Evolutionary conservation across 2,329 filamentous ascomycete species (phyloP).

Genomic region (Xylaria sp.): DNA sequence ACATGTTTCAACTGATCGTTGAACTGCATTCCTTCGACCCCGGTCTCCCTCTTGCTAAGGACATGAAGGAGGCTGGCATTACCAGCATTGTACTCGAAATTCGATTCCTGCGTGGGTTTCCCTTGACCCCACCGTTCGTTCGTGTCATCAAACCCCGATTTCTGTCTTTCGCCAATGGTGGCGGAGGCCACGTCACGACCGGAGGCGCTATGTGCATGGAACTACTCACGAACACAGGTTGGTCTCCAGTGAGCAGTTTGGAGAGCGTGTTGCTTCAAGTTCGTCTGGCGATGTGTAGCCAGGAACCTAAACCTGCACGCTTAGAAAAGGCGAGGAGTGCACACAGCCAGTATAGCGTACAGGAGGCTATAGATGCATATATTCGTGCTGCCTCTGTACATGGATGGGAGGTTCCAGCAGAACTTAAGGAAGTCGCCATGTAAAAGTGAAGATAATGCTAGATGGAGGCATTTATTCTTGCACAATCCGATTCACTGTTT

Average conservation of each 20-base stretch:
- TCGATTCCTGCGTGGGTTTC: constrained; percentile 80
- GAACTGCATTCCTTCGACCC: constrained; percentile 85
- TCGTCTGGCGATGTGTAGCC: constrained; percentile 75
- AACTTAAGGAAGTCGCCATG: constrained; percentile 57
- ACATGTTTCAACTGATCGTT: constrained; percentile 91
- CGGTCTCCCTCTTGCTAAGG: constrained; percentile 73
- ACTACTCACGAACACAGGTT: constrained; percentile 83
- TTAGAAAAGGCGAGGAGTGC: constrained; percentile 55
- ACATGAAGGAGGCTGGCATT: constrained; percentile 72
- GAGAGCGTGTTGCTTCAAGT: constrained; percentile 86
- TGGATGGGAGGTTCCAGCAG: constrained; percentile 76
- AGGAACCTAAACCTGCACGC: constrained; percentile 77
- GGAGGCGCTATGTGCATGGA: constrained; percentile 89
- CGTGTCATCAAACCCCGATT: constrained; percentile 85
- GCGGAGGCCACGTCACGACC: constrained; percentile 85
- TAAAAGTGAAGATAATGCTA: neutral
- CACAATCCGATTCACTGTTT: neutral
- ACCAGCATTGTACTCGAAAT: constrained; percentile 82
- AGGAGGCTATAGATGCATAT: constrained; percentile 80
- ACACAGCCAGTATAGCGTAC: constrained; percentile 68
- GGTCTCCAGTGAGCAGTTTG: constrained; percentile 77
- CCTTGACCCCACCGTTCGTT: constrained; percentile 83
- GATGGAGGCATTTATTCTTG: neutral
- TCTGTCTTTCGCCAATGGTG: constrained; percentile 74
- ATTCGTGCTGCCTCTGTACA: constrained; percentile 73